phyloP scores from a whole-genome alignment of 2,329 filamentous ascomycete species.

The Hypoxylon sp. region DNA sequence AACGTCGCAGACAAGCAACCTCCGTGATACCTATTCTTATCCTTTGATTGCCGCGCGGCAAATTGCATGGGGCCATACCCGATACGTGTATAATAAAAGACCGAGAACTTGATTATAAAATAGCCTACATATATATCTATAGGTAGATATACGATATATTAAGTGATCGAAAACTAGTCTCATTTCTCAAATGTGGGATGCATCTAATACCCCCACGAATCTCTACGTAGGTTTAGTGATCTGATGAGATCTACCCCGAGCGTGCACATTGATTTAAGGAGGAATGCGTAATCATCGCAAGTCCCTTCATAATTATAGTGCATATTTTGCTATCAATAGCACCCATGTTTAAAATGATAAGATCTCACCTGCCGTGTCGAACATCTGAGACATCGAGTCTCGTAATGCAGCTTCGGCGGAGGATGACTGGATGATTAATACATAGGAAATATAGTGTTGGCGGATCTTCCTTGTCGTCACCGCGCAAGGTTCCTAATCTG shows the following conservation, averaged over 20 bases:
- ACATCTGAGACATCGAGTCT: slow-evolving; percentile 43
- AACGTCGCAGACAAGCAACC: not conserved
- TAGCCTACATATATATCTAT: slow-evolving; percentile 1
- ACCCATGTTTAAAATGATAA: slow-evolving; percentile 29
- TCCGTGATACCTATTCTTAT: slow-evolving; percentile 14
- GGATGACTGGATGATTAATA: slow-evolving; percentile 35
- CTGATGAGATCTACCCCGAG: slow-evolving; percentile 27
- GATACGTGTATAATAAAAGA: slow-evolving; percentile 20
- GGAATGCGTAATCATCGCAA: slow-evolving; percentile 27
- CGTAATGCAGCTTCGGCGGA: slow-evolving; percentile 38
- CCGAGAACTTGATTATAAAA: slow-evolving; percentile 10
- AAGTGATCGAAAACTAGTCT: slow-evolving; percentile 12
- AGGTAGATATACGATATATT: slow-evolving; percentile 25
- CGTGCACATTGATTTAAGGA: slow-evolving; percentile 21
- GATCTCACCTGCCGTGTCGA: slow-evolving; percentile 36
- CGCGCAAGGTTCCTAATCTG: slow-evolving; percentile 32
- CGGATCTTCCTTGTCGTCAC: slow-evolving; percentile 39
- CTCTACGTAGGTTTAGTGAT: slow-evolving; percentile 25
- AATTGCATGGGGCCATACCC: slow-evolving; percentile 35
- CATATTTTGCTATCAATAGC: slow-evolving; percentile 34
- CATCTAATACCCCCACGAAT: slow-evolving; percentile 22
- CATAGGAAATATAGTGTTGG: slow-evolving; percentile 24
- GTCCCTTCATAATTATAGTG: slow-evolving; percentile 23
- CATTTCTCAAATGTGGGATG: slow-evolving; percentile 35
- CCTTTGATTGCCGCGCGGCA: slow-evolving; percentile 43